These are phyloP conservation scores for Forsythia viridissima DNA, from an alignment of 257 asterid species.

Conservation along the genomic window DNA sequence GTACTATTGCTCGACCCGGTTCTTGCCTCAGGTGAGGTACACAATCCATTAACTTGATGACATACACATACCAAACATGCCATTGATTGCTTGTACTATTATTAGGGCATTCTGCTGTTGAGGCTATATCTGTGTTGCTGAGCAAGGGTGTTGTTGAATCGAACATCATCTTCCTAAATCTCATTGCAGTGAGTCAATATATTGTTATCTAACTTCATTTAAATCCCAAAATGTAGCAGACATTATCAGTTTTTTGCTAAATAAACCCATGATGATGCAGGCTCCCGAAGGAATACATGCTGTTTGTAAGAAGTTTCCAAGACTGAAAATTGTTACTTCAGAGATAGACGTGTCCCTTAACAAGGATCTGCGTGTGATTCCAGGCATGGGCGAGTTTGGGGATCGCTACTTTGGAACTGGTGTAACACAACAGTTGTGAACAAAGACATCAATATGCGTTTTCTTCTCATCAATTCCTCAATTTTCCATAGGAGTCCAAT, in stretches of 20 bases:
- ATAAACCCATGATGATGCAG: slow-evolving; percentile 43
- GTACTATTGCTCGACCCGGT: slow-evolving; percentile 89
- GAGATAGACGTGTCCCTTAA: slow-evolving; percentile 80
- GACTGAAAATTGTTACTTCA: slow-evolving; percentile 82
- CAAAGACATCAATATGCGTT: neutral
- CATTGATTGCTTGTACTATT: slow-evolving; percentile 4
- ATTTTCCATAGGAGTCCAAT: neutral
- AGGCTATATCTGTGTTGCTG: slow-evolving; percentile 74
- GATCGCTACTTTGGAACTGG: slow-evolving; percentile 94
- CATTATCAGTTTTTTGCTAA: neutral
- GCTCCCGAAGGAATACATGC: slow-evolving; percentile 90
- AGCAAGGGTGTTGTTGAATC: slow-evolving; percentile 89
- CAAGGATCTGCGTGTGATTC: slow-evolving; percentile 72
- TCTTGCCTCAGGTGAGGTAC: slow-evolving; percentile 78
- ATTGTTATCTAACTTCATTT: neutral
- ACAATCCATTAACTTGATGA: neutral
- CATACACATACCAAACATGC: neutral
- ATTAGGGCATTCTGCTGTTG: slow-evolving; percentile 78
- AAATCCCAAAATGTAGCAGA: neutral
- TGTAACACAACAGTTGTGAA: slow-evolving; percentile 3
- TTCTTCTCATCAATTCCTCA: neutral
- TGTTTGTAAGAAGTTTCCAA: slow-evolving; percentile 67
- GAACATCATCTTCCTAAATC: slow-evolving; percentile 88
- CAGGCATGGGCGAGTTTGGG: slow-evolving; percentile 98
- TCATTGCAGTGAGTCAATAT: slow-evolving; percentile 66